Base-by-base conservation (phyloP, 2,329 filamentous ascomycete species). In the Colletotrichum brevisporum region DNA sequence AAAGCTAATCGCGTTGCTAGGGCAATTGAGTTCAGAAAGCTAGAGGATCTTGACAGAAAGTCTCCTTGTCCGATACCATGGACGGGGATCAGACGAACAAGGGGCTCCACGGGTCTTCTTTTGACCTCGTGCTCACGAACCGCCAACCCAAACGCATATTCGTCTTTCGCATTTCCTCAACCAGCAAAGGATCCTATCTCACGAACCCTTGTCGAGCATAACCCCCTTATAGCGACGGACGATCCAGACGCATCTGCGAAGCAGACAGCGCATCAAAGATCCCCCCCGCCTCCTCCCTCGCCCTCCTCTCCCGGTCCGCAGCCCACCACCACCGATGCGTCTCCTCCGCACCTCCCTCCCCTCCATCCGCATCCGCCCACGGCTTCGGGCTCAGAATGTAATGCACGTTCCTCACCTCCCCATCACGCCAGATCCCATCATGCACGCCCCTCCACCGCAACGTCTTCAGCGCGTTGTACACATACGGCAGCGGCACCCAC, bases 381-480 rank as follows among this genome's bases (percentile, higher is more conserved):
- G 89, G 89, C 78, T 91, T 91, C 0, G 88, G 88, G 39, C 82
- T 84, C 21, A 90, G 76, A 52, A 91, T 89, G 69, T 88, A 90
- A 74, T 91, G 89, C 6, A 91, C 77, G 73, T 89, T 89, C 81
- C 88, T 89, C 58, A 90, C 86, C 48, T 79, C 75, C 18, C 85
- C 85, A 72, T 91, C 88, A 9, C 81, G 78, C 89, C 89, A 91
- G 65, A 91, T 87, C 65, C 78, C 74, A 31, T 78, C 77, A 73
- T 91, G 89, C 36, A 89, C 87, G 13, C 80, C 82, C n/a, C 80
- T 73, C 80, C 83, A 83, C 16, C 86, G 79, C 80, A 90, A 69
- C 16, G 89, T 90, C 83, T 90, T 90, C 70, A 91, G 83, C 10
- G 87, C 89, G 72, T 91, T 91, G 76, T 90, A 90, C 13, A 85